Percentiles rank a stretch among this genome's conserved stretches.
These are phyloP conservation scores for Eutrema salsugineum DNA, from an alignment of 441 rosid species.

Conservation along the genomic window DNA sequence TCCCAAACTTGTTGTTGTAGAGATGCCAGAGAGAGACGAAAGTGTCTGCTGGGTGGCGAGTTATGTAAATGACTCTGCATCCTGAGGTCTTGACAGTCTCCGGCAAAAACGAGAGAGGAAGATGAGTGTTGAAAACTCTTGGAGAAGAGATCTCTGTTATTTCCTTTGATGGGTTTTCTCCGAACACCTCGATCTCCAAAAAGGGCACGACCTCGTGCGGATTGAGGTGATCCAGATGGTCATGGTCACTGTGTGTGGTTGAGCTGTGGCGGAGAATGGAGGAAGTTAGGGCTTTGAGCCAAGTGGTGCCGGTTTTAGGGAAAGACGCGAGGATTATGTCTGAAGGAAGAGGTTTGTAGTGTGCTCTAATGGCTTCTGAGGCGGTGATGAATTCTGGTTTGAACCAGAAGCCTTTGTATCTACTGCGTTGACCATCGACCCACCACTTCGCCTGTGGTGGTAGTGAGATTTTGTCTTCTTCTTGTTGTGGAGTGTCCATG, in stretches of 20 bases:
- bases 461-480: constrained; percentile 4
- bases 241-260: background rate
- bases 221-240: constrained; percentile 10
- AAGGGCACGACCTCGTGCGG: constrained; percentile 35
- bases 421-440: constrained; percentile 11
- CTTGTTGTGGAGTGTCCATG: constrained; percentile 15
- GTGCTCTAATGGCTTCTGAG: constrained; percentile 22
- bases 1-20: constrained; percentile 31
- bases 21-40: constrained; percentile 46
- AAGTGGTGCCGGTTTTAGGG: constrained; percentile 40
- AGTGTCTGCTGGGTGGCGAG: constrained; percentile 43
- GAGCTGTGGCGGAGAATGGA: constrained; percentile 25
- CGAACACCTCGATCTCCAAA: constrained; percentile 30
- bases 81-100: constrained; percentile 32
- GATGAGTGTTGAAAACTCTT: constrained; percentile 37
- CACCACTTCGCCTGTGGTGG: constrained; percentile 24
- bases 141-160: constrained; percentile 31
- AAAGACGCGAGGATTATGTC: constrained; percentile 28
- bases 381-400: constrained; percentile 27
- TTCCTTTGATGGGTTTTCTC: constrained; percentile 20
- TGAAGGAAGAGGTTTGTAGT: constrained; percentile 31
- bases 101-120: constrained; percentile 29
- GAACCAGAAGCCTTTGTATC: constrained; percentile 22
- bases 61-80: constrained; percentile 38
- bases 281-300: constrained; percentile 41